These are phyloP conservation scores for Melaleuca quinquenervia DNA, from an alignment of 345 rosid species.

Conservation along the genomic window DNA sequence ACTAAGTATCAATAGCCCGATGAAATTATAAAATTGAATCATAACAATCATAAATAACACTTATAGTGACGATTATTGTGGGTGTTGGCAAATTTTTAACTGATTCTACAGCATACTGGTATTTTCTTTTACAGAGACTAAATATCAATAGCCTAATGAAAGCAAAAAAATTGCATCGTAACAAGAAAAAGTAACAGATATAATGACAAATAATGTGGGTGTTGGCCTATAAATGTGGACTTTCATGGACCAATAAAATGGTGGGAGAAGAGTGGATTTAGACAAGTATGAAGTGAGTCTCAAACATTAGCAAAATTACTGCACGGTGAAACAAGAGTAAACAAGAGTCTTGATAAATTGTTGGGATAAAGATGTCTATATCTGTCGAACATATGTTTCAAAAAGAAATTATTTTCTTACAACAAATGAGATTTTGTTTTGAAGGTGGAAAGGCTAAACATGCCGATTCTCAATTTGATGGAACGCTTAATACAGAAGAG, in stretches of 20 bases:
- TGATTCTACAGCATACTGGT: neutral
- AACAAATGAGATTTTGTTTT: neutral
- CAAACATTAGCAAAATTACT: neutral
- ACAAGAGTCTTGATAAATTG: neutral
- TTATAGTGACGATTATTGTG: neutral
- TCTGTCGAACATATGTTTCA: neutral
- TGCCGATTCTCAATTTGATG: neutral
- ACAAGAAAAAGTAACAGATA: neutral
- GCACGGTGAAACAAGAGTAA: neutral
- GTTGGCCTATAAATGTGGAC: neutral
- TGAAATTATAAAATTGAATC: neutral
- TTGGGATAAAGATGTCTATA: neutral
- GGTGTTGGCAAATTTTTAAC: neutral
- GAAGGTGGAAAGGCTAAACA: neutral
- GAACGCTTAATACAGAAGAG: neutral
- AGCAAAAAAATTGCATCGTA: neutral
- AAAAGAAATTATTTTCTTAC: neutral
- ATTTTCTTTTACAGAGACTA: neutral
- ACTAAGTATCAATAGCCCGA: neutral
- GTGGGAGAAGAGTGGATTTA: neutral
- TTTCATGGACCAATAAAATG: neutral
- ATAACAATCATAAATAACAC: neutral
- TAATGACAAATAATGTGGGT: neutral
- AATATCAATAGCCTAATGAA: neutral
- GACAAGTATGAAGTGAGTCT: neutral